A percentile compares a stretch with the other conserved stretches of the same genome.
Evolutionary conservation across 495 filamentous ascomycete genomes (phyloP).

Genomic region (Aspergillus nanangensis): DNA sequence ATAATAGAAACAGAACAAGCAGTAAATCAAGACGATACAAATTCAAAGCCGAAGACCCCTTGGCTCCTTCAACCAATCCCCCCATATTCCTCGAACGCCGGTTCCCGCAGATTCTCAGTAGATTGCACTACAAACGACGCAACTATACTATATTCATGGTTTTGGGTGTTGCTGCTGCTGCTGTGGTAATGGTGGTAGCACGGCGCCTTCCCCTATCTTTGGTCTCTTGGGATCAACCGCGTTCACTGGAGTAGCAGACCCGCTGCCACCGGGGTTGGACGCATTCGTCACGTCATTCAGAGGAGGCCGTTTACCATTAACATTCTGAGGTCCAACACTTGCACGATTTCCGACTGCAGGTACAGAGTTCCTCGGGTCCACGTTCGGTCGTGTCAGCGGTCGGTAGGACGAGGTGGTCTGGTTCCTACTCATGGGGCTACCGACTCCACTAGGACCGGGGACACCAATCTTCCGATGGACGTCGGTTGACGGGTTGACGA

Average conservation of each 20-base stretch:
- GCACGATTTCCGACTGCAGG: constrained; percentile 17
- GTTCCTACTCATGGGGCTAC: constrained; percentile 35
- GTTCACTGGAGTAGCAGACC: constrained; percentile 19
- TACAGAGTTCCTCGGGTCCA: constrained; percentile 22
- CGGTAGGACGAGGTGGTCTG: constrained; percentile 40
- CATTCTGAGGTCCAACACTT: constrained; percentile 26
- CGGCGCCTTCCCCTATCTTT: constrained; percentile 5
- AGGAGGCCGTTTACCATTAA: constrained; percentile 43
- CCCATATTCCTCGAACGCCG: no score
- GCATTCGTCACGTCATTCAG: constrained; percentile 49
- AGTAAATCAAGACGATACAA: no score
- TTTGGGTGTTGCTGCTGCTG: constrained; percentile 7
- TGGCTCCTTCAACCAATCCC: no score
- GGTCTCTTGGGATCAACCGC: constrained; percentile 33
- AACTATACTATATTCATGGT: not conserved
- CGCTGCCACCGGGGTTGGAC: constrained; percentile 16
- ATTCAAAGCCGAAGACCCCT: no score
- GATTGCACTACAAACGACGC: no score
- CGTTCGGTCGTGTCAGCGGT: constrained; percentile 38
- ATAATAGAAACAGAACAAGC: no score
- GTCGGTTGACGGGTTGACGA: constrained; percentile 68
- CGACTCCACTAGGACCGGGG: constrained; percentile 43
- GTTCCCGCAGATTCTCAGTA: no score
- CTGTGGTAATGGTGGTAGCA: constrained; percentile 9
- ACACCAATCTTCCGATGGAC: constrained; percentile 68